These are phyloP conservation scores for Barnettozyma botsteinii DNA, from an alignment of 805 yeast genomes.

Conservation along the genomic window DNA sequence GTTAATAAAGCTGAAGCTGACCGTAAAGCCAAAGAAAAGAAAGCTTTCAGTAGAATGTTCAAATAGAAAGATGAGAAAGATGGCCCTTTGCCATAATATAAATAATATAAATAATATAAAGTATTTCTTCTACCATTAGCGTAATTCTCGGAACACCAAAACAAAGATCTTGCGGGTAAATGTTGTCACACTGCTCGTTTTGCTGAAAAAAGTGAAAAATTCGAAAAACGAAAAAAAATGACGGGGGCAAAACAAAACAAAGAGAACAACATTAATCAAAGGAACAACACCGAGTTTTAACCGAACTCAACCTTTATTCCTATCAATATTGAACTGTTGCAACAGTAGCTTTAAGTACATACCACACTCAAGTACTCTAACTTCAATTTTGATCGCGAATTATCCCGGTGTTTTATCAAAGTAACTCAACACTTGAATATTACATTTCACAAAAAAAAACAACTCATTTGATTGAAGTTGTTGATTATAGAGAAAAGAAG, in stretches of 20 bases:
- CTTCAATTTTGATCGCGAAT: slow-evolving; percentile 12
- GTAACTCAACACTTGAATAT: slow-evolving; percentile 1
- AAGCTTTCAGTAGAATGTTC: slow-evolving; percentile 70
- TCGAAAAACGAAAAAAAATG: slow-evolving; percentile 4
- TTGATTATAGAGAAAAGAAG: not conserved
- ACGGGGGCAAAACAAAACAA: slow-evolving; percentile 17
- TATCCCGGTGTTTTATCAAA: slow-evolving; percentile 8
- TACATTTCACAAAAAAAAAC: slow-evolving; percentile 1
- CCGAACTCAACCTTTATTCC: slow-evolving; percentile 11
- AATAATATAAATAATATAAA: too few relatives aligned
- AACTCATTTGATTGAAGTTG: slow-evolving; percentile 22
- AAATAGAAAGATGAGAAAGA: slow-evolving; percentile 11
- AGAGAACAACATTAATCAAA: slow-evolving; percentile 4
- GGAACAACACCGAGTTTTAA: slow-evolving; percentile 12
- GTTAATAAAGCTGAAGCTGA: slow-evolving; percentile 46
- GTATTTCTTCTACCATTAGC: too few relatives aligned
- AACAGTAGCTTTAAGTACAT: slow-evolving; percentile 6
- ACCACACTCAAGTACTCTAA: slow-evolving; percentile 4
- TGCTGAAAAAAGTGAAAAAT: slow-evolving; percentile 14
- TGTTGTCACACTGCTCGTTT: not conserved
- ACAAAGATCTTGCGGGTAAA: not conserved
- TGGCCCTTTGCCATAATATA: not conserved
- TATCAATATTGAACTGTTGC: slow-evolving; percentile 7
- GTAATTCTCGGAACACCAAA: slow-evolving; percentile 8
- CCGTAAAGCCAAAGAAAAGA: slow-evolving; percentile 64